phyloP scores from a whole-genome alignment of 2,329 filamentous ascomycete genomes.

The Ascochyta pisi region DNA sequence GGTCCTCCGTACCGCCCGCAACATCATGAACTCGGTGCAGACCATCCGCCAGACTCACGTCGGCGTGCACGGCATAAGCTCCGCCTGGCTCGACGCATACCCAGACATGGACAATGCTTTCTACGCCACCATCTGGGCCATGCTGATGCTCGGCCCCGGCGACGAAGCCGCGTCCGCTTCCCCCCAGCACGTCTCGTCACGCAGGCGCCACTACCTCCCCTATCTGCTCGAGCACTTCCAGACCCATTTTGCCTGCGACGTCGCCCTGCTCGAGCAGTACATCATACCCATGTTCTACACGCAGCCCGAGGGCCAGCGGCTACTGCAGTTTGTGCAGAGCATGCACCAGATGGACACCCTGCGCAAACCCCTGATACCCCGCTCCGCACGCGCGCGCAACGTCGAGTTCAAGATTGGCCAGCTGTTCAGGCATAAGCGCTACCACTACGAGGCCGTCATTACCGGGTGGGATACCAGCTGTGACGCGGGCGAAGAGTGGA shows the following conservation, averaged over 20 bases:
- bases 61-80: conserved; percentile 27
- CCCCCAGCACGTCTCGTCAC: conserved; percentile 32
- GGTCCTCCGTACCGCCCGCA: conserved; percentile 77
- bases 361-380: conserved; percentile 50
- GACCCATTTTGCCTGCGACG: conserved; percentile 73
- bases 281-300: conserved; percentile 67
- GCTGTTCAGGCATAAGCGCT: conserved; percentile 82
- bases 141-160: conserved; percentile 50
- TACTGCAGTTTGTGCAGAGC: conserved; percentile 62
- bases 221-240: conserved; percentile 70
- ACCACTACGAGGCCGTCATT: conserved; percentile 80
- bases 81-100: conserved; percentile 35
- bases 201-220: conserved; percentile 65
- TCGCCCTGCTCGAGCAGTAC: conserved; percentile 72
- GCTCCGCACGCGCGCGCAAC: conserved; percentile 20
- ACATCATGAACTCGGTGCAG: conserved; percentile 77
- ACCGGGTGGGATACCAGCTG: conserved; percentile 81
- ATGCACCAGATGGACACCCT: conserved; percentile 65
- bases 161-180: conserved; percentile 34
- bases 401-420: conserved; percentile 68
- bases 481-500: conserved; percentile 67
- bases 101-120: conserved; percentile 66
- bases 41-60: conserved; percentile 49
- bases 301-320: conserved; percentile 60
- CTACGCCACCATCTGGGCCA: conserved; percentile 78